Base-by-base conservation (phyloP, 345 rosid species). In the Arabidopsis suecica region DNA sequence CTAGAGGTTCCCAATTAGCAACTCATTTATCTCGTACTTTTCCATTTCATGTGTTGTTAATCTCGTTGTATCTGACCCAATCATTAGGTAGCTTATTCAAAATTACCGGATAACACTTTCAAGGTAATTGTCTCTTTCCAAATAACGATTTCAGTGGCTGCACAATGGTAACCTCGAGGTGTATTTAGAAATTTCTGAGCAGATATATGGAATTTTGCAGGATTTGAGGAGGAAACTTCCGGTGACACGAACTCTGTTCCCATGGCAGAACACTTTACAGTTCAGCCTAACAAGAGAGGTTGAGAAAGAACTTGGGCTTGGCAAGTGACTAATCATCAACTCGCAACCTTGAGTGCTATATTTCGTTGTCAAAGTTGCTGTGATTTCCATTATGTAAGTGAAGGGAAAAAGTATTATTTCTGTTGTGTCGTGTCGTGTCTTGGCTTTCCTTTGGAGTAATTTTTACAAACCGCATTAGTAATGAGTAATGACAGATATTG, bases 141-240 rank as follows among this genome's bases (percentile, higher is more conserved):
- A n/a, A 11, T 34, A 74, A 68, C 12, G 6, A 54, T 12, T 45
- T 13, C 41, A 28, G 0, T 44, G n/a, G 16, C 20, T 68, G 20
- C 33, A n/a, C 0, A 6, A 49, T 50, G 32, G n/a, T 18, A 5
- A 11, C 14, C 9, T 58, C 2, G 40, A 16, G 40, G 32, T 50
- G 49, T 37, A 38, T 38, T n/a, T 11, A 40, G 10, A 8, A 30
- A 67, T 4, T 0, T 49, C 60, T 67, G 3, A 67, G 34, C 6
- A 34, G 58, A 3, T 59, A 32, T 28, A 42, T 68, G 44, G 37
- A 25, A 64, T 28, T 23, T 60, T 78, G 50, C 86, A 95, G 98
- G 99, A 96, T 77, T 87, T 96, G n/a, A 83, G 98, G 71, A 83
- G 99, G 82, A 93, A 93, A 87, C 99, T 93, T 62, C 99, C 98